Evolutionary conservation across 306 rosid species (phyloP).

Genomic region (Carpinus fangiana): DNA sequence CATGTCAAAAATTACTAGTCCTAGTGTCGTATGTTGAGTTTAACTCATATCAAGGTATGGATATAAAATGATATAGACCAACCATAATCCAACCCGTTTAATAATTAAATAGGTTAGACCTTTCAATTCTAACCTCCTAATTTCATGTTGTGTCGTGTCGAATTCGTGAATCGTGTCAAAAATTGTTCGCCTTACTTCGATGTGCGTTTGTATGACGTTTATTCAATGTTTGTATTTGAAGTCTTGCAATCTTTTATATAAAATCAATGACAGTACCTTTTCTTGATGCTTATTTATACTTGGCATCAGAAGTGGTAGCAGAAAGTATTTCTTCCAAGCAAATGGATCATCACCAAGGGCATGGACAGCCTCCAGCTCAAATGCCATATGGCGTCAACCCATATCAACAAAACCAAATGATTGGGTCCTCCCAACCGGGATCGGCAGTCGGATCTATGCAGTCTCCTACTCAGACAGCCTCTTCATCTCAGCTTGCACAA

Average conservation of each 20-base stretch:
- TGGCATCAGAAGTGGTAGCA: conserved; percentile 2
- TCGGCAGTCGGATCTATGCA: conserved; percentile 22
- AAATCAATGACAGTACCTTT: background rate
- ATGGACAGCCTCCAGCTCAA: conserved; percentile 33
- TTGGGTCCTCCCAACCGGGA: conserved; percentile 30
- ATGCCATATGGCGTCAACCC: conserved; percentile 33
- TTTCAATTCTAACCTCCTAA: too few relatives aligned
- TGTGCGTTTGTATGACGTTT: background rate
- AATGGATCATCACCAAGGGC: conserved; percentile 59
- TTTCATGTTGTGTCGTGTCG: too few relatives aligned
- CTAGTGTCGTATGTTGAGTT: too few relatives aligned
- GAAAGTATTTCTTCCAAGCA: background rate
- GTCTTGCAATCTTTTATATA: background rate
- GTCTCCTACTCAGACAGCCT: conserved; percentile 29
- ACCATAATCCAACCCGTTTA: too few relatives aligned
- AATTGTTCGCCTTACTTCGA: too few relatives aligned
- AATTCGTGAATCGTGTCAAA: too few relatives aligned
- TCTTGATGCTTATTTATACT: background rate
- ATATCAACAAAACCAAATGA: conserved; percentile 39
- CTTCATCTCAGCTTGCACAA: conserved; percentile 38
- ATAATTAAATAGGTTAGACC: too few relatives aligned
- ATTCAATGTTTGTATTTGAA: background rate
- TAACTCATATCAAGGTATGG: too few relatives aligned
- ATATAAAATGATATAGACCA: too few relatives aligned
- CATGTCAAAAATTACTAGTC: too few relatives aligned